Evolutionary conservation across 345 rosid species (phyloP), one percentile per base, ranked within the genome.

Genomic region (Stellera chamaejasme): DNA sequence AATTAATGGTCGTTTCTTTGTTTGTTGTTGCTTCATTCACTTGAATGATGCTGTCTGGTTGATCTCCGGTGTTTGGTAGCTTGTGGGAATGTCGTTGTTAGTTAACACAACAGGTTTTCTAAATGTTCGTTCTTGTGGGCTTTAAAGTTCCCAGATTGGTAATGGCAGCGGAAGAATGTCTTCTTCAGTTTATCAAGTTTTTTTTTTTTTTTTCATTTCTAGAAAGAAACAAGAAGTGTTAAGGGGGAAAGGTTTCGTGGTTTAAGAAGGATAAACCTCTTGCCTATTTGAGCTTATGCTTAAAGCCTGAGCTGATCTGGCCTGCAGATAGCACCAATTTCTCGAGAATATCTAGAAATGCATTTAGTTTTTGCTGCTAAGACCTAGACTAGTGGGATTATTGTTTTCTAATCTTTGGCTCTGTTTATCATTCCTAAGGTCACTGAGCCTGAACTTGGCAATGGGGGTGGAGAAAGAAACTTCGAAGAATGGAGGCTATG

Each of bases 391-490:
- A 5, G 39, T 32, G 5, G 5, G 5, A 5, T 32, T 32, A 5
- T 32, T 32, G 1, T 32, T 32, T 32, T 32, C 9, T 32, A 32
- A 32, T 2, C 39, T 2, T 5, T 4, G 9, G 39, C 9, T 32
- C 39, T 32, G 23, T 32, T 32, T 32, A 32, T 32, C 39, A 8
- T 32, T 32, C 39, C 9, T 8, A 32, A 32, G 39, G 5, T 32
- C 39, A 32, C 7, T 32, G 3, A 32, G 9, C 9, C 39, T 32
- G 5, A 32, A 32, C 39, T 32, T 32, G 39, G 39, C 60, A 61
- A 87, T 87, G 95, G 88, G 83, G 36, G 46, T 71, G 14, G 94
- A 87, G 65, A 83, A 72, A 69, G 90, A 83, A 59, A 70, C 74
- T 47, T 67, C 82, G 9, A 86, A 73, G 71, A 62, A 49, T 64